Evolutionary conservation across 306 rosid genomes (phyloP), one percentile per base, ranked within the genome.

Genomic region (Prunus davidiana): DNA sequence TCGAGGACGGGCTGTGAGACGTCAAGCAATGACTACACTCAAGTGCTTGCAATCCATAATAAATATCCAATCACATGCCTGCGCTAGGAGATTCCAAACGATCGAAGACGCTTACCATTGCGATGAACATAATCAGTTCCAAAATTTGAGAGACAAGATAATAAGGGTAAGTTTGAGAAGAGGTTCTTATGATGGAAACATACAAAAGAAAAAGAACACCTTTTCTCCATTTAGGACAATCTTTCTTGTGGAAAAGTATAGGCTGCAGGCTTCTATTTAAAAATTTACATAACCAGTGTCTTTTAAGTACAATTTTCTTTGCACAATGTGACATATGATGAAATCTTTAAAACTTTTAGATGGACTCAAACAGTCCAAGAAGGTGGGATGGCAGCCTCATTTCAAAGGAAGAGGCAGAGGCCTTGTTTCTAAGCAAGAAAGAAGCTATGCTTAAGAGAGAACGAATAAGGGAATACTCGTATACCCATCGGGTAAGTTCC

Each of bases 31-130:
- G 69, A 88, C 84, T 61, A 90, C 98, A 62, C 88, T 95, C 5
- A 90, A 89, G 83, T 79, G 93, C 79, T 84, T 95, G 89, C 97
- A 95, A 73, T 95, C 98, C 79, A 88, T 95, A 30, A 88, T 95
- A 24, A 95, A 80, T 61, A 89, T 92, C 58, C 97, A 95, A 43
- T 86, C 98, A 49, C 88, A 85, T 61, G 90, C 83, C 52, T 83
- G 88, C 60, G 89, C 96, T 41, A 90, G 88, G 80, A 81, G 96
- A 74, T 85, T 88, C 69, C 89, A 82, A 85, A 82, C 75, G 73
- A 80, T 63, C 46, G 91, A 83, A 83, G 83, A 79, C 15, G 75
- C 71, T 82, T 75, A 67, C 72, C 66, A 83, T 49, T 84, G 25
- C 43, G 71, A 76, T 47, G 89, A 87, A 56, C 73, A 71, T 45